Base-by-base conservation (phyloP, 164 flowering plant species). In the Vitis labrusca region DNA sequence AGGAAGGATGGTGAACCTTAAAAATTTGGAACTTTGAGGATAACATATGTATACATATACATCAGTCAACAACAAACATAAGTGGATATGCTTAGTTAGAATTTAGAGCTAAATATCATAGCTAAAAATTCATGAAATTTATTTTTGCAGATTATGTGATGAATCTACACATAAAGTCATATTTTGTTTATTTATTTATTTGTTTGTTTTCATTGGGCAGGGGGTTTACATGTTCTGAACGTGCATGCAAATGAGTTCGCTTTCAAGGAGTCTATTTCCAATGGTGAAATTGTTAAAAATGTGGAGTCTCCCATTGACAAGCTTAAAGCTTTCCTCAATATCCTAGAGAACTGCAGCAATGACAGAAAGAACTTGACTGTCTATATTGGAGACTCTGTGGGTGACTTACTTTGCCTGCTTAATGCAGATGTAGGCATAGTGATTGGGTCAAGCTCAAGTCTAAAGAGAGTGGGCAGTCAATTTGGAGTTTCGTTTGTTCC, bases 351-450 rank as follows among this genome's bases (percentile, higher is more conserved):
- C 23, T 59, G 68, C 55, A 14, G 27, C 44, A 65, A 67, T 54
- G 77, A 82, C 16, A 74, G 60, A 37, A 81, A 74, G 74, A 72
- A 66, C 16, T 59, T 83, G 71, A 82, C 85, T 5, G 78, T 88
- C 10, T 86, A 86, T 68, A 86, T 88, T 50, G 92, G 92, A 19
- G 92, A 83, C 66, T 85, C 92, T 9, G 74, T 85, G 17, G 90
- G 92, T 19, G 92, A 88, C 74, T 66, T 88, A 61, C 90, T 88
- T 61, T 88, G 90, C 68, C 82, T 88, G 56, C 86, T 88, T 3
- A 75, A 85, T 59, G 92, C 92, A 37, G 92, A 88, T 76, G 68
- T 88, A 12, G 92, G 92, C 14, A 85, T 88, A 59, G 90, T 88
- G 50, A 64, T 85, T 19, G 86, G 90, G n/a, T 81, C 87, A 63